Base-by-base conservation (phyloP, 2,329 filamentous ascomycete species). In the Thielaviopsis ethacetica region DNA sequence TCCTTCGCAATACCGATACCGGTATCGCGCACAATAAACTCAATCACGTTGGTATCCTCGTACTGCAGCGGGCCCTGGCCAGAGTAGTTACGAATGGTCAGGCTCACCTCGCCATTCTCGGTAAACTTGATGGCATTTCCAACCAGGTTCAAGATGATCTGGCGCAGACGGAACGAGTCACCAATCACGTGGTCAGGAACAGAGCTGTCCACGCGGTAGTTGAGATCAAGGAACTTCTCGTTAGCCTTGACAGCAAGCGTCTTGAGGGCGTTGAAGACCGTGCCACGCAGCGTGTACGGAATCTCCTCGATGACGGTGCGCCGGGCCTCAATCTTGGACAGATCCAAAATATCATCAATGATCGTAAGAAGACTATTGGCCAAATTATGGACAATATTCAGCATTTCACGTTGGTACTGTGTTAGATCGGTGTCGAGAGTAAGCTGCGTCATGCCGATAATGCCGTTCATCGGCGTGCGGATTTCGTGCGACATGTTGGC, bases 401-500 rank as follows among this genome's bases (percentile, higher is more conserved):
- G 75, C 91, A 97, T 97, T 73, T 98, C 93, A 65, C 93, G 84
- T 67, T 96, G 93, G 67, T 95, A 94, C 67, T 91, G 88, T 53
- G 91, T 95, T 61, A 98, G 77, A 68, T 97, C 86, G 47, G 91
- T 96, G 69, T 98, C 93, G 58, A 98, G 78, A 1, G 93, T 96
- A 59, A 98, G 77, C 70, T 96, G 91, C 2, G 91, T 96, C 91
- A 97, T 96, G 67, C 91, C 91, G 65, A 96, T 95, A 68, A 96
- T 96, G 66, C 91, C 91, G 74, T 96, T 95, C 80, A 95, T 95
- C 0, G 90, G 93, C 41, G 93, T 98, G 69, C 91, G 82, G 66
- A 97, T 97, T 72, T 97, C 91, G 79, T 97, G 91, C 53, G 88
- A 95, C 91, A 97, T 97, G 70, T 98, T 98, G 62, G 93, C 93